Conservation (phyloP, 108 stramenopile genomes). For the Pseudonitzschia multiseries region DNA sequence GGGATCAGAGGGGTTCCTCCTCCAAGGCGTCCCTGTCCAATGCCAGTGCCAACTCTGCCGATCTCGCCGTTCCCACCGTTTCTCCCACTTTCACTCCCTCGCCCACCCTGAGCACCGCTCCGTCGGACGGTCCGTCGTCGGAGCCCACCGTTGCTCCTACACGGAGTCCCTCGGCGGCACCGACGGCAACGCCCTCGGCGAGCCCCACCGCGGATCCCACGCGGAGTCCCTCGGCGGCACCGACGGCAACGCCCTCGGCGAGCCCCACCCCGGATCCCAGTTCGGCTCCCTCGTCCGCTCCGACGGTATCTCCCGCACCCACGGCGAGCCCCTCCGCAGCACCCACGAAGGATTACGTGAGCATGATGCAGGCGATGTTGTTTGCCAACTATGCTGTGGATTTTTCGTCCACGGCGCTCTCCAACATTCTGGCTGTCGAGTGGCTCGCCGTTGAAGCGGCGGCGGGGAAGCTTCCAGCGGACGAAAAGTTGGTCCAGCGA, state of each 20-base stretch:
- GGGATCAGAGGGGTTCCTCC: background rate
- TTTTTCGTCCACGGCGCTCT: background rate
- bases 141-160: conserved; percentile 16
- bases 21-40: no score
- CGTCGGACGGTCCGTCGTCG: background rate
- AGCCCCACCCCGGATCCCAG: conserved; percentile 8
- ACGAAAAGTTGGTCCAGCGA: conserved; percentile 22
- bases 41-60: no score
- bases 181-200: background rate
- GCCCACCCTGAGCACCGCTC: background rate
- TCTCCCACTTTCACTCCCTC: background rate
- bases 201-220: conserved; percentile 16
- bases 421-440: conserved; percentile 7
- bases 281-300: background rate
- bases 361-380: background rate
- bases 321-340: background rate
- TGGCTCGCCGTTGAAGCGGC: conserved; percentile 10
- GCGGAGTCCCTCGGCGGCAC: background rate
- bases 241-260: background rate
- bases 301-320: conserved; percentile 11
- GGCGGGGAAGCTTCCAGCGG: background rate
- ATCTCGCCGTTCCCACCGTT: background rate
- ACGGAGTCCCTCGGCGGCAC: background rate
- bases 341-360: background rate
- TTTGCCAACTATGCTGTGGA: background rate